These are phyloP conservation scores for Forsythia viridissima DNA, from an alignment of 257 asterid genomes.

Conservation along the genomic window DNA sequence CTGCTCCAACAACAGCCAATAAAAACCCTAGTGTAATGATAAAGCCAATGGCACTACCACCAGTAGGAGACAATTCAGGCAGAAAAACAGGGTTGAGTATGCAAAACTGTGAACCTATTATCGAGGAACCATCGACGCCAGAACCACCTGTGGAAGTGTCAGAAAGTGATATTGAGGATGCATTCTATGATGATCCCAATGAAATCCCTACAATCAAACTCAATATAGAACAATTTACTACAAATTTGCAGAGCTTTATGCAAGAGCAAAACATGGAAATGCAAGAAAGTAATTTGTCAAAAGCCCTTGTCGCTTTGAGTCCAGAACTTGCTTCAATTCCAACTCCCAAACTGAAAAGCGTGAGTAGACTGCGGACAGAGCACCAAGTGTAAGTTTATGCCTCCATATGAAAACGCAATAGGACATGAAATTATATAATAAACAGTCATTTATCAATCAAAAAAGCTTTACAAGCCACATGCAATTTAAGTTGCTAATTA, in stretches of 20 bases:
- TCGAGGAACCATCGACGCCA: conserved; percentile 86
- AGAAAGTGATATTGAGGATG: conserved; percentile 85
- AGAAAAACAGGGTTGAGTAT: conserved; percentile 26
- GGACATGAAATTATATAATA: neutral
- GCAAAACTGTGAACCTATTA: conserved; percentile 58
- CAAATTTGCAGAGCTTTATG: conserved; percentile 62
- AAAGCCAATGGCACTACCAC: conserved; percentile 52
- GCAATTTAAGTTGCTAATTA: conserved; percentile 10
- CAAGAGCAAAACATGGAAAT: conserved; percentile 54
- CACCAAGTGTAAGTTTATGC: conserved; percentile 82
- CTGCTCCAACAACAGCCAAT: conserved; percentile 32
- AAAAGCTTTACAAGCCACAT: neutral
- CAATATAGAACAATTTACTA: conserved; percentile 61
- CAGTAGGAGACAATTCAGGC: conserved; percentile 36
- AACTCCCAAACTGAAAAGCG: conserved; percentile 72
- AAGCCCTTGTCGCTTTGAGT: conserved; percentile 76
- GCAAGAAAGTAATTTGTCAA: conserved; percentile 72
- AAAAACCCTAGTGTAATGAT: conserved; percentile 25
- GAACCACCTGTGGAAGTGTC: conserved; percentile 51
- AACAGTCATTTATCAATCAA: neutral
- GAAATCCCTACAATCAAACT: conserved; percentile 87
- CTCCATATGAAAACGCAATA: neutral
- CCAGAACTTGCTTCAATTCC: conserved; percentile 76
- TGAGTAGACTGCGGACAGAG: conserved; percentile 84
- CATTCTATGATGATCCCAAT: conserved; percentile 79